phyloP scores from a whole-genome alignment of 176 grass and related monocot species.

The Otatea glauca region DNA sequence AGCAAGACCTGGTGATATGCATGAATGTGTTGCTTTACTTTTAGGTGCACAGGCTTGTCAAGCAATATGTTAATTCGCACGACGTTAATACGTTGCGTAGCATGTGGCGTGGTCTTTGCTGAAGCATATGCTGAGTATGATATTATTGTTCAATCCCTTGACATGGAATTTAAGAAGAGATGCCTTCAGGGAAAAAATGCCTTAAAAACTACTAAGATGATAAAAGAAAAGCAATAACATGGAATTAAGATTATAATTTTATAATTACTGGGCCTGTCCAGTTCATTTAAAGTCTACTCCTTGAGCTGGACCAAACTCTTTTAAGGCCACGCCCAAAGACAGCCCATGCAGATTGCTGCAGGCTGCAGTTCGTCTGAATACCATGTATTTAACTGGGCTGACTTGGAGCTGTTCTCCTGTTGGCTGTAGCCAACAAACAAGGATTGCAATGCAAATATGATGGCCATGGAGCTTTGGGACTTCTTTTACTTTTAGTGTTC shows the following conservation, averaged over 20 bases:
- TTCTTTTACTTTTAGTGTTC: slow-evolving; percentile 14
- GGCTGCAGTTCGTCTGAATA: not conserved
- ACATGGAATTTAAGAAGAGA: not conserved
- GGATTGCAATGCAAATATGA: slow-evolving; percentile 1
- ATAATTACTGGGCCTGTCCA: not conserved
- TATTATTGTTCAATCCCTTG: not conserved
- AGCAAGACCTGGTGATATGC: slow-evolving; percentile 17
- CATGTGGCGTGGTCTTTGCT: slow-evolving; percentile 21
- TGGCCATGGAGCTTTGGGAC: slow-evolving; percentile 8
- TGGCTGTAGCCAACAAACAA: not conserved
- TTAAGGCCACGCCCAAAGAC: not conserved
- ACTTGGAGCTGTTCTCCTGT: not conserved
- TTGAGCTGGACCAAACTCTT: not conserved
- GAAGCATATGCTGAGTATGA: slow-evolving; percentile 8
- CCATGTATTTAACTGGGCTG: slow-evolving; percentile 16
- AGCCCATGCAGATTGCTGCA: slow-evolving; percentile 1
- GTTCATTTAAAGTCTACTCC: not conserved
- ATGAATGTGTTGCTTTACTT: slow-evolving; percentile 44
- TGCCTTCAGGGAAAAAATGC: too few relatives aligned
- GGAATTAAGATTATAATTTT: not conserved
- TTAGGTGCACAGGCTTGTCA: slow-evolving; percentile 32
- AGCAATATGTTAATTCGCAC: slow-evolving; percentile 7
- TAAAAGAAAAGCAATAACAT: not conserved
- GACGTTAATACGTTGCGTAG: not conserved
- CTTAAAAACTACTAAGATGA: not conserved